phyloP scores from a whole-genome alignment of 257 asterid genomes.

The Jacaranda mimosifolia region DNA sequence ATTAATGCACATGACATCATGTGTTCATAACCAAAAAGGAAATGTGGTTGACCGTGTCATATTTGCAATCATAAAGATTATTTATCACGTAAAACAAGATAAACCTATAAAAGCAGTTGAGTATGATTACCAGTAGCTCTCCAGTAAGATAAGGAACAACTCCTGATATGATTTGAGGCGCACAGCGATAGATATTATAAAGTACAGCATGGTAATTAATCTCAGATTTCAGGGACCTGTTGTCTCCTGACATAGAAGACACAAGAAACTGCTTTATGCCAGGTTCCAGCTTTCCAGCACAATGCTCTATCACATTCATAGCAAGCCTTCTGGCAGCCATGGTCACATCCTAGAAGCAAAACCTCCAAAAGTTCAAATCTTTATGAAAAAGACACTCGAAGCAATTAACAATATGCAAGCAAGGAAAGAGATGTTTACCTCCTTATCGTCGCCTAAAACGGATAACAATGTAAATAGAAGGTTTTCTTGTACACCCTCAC shows the following conservation, averaged over 20 bases:
- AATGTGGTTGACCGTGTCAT: conserved; percentile 18
- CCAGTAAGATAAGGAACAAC: conserved; percentile 95
- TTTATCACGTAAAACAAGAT: background rate
- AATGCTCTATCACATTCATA: conserved; percentile 74
- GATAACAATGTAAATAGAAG: conserved; percentile 75
- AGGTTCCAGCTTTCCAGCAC: conserved; percentile 90
- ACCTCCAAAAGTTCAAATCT: conserved; percentile 20
- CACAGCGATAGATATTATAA: conserved; percentile 76
- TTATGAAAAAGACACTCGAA: conserved; percentile 19
- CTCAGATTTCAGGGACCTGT: conserved; percentile 60
- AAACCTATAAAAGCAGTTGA: conserved; percentile 33
- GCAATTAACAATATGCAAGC: conserved; percentile 18
- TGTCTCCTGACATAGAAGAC: conserved; percentile 92
- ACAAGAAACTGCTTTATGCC: conserved; percentile 82
- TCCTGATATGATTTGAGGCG: conserved; percentile 89
- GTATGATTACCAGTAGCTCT: conserved; percentile 84
- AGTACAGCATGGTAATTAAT: conserved; percentile 78
- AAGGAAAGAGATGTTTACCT: conserved; percentile 53
- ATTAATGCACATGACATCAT: conserved; percentile 17
- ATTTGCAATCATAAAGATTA: conserved; percentile 7
- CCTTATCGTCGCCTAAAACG: conserved; percentile 74
- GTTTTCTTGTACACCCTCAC: conserved; percentile 86
- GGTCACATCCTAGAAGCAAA: conserved; percentile 63
- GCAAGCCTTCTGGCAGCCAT: conserved; percentile 86
- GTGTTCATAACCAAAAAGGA: conserved; percentile 24